Conservation (phyloP, 306 rosid species). For the Vigna mungo region DNA sequence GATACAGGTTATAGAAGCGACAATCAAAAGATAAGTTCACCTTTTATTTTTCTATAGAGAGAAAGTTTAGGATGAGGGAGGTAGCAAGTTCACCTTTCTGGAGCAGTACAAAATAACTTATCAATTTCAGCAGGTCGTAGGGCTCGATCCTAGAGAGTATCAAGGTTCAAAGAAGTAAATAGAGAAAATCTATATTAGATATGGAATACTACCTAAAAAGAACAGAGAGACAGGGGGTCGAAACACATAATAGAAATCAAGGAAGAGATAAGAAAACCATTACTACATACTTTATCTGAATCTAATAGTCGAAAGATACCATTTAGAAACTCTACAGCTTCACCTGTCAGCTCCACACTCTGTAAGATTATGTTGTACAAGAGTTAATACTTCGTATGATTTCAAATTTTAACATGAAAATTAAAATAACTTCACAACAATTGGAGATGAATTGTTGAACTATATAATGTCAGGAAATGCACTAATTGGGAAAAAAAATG, state of each 20-base stretch:
- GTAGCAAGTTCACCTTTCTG: constrained; percentile 71
- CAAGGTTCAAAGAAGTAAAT: constrained; percentile 49
- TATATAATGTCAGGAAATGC: constrained; percentile 16
- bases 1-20: neutral
- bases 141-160: constrained; percentile 78
- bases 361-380: constrained; percentile 52
- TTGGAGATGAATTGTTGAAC: constrained; percentile 21
- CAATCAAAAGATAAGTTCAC: constrained; percentile 40
- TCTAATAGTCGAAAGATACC: constrained; percentile 86
- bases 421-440: constrained; percentile 22
- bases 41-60: constrained; percentile 48
- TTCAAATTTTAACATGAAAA: constrained; percentile 32
- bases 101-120: constrained; percentile 85
- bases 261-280: constrained; percentile 27
- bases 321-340: constrained; percentile 84
- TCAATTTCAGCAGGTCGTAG: constrained; percentile 75
- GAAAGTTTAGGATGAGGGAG: neutral
- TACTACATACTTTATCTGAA: constrained; percentile 71
- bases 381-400: constrained; percentile 32
- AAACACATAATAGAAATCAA: constrained; percentile 24
- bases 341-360: constrained; percentile 91
- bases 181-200: constrained; percentile 29
- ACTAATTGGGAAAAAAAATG: constrained; percentile 30
- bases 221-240: neutral
- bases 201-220: constrained; percentile 37